Percentiles rank a stretch among this genome's conserved stretches.
Evolutionary conservation across 306 rosid species (phyloP).

Genomic region (Begonia peltatifolia): DNA sequence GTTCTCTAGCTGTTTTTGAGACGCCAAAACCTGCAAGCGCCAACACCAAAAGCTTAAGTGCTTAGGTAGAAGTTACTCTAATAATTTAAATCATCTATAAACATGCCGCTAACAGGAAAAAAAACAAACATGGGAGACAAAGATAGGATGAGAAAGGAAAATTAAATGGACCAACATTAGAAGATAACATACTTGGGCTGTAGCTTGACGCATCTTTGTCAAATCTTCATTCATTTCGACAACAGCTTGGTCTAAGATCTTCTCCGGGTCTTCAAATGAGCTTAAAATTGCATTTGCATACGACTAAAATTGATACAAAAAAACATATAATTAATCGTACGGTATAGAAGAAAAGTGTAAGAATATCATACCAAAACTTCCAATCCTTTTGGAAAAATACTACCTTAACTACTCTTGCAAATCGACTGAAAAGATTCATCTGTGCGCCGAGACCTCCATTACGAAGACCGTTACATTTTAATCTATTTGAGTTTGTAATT

Average conservation of each 20-base stretch:
- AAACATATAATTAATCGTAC: constrained; percentile 11
- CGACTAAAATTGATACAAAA: constrained; percentile 37
- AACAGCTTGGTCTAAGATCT: constrained; percentile 88
- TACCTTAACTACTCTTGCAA: not conserved
- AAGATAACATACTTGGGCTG: constrained; percentile 67
- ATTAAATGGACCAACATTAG: not conserved
- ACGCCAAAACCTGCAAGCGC: constrained; percentile 67
- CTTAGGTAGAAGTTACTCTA: not conserved
- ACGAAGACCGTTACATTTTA: not conserved
- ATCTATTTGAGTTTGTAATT: not conserved
- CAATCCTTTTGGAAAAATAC: not conserved
- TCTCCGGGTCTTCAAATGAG: constrained; percentile 92
- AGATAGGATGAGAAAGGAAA: not conserved
- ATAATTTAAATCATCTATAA: no score
- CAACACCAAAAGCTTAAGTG: constrained; percentile 3
- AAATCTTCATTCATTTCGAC: constrained; percentile 93
- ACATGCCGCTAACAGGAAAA: not conserved
- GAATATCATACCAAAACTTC: constrained; percentile 8
- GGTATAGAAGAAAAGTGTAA: constrained; percentile 2
- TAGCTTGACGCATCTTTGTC: constrained; percentile 96
- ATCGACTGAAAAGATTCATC: not conserved
- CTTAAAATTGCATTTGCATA: constrained; percentile 86
- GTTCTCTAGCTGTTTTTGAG: constrained; percentile 85
- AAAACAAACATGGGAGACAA: not conserved
- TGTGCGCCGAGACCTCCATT: not conserved